Evolutionary conservation across 2,329 filamentous ascomycete species (phyloP), one percentile per base, ranked within the genome.

Genomic region (Alternaria solani): DNA sequence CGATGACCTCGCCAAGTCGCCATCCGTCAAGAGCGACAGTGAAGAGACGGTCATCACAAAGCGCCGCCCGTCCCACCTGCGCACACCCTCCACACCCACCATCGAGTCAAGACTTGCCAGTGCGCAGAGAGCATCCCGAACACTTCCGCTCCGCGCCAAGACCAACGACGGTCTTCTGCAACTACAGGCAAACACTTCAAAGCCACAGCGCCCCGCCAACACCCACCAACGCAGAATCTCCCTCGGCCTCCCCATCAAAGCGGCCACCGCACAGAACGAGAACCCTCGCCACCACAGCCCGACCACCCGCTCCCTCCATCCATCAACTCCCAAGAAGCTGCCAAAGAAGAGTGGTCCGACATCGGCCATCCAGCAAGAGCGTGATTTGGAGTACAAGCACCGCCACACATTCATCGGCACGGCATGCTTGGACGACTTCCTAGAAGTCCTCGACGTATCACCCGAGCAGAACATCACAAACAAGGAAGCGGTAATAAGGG

Each of bases 371-470:
- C 65, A 67, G 28, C 57, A 65, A 44, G 72, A 74, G 52, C 64
- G 65, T 7, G 73, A 75, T 18, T 63, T 75, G 3, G 69, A 75
- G 51, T 75, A 76, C 66, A 71, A 75, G 43, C 69, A 75, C 55
- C 73, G 73, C 30, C 73, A 76, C 62, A 75, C 69, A 8, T 76
- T 75, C 49, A 65, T 76, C 44, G 74, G 74, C 34, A 74, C 74
- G 2, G 71, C 71, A 5, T 76, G 72, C 0, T 63, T 76, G 0
- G 66, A 75, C 57, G 62, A 69, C 53, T 76, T 75, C 48, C 66
- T 76, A 20, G 65, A 71, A 12, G 49, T 66, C 5, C 69, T 76
- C 4, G 72, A 75, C 9, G 57, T 72, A 4, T 62, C 67, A 0
- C 42, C 67, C 2, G 42, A 61, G 2, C 59, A 66, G 42, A 59